Evolutionary conservation across 1,139 yeast species (phyloP).

Genomic region (Suhomyces guaymorum): DNA sequence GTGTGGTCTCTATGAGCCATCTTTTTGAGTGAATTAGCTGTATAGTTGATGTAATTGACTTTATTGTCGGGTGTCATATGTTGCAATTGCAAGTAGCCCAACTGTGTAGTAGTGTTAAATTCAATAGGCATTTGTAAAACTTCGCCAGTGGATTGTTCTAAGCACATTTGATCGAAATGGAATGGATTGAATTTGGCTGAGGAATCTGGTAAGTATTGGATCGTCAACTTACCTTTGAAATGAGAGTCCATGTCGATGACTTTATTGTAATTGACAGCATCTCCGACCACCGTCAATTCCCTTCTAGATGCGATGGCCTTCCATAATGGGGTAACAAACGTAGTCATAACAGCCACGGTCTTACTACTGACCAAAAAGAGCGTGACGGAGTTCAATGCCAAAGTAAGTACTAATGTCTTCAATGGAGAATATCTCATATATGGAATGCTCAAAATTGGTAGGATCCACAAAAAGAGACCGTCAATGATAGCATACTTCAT

Average conservation of each 20-base stretch:
- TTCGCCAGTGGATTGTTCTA: constrained; percentile 35
- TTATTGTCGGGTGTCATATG: constrained; percentile 58
- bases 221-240: constrained; percentile 81
- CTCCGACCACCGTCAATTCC: constrained; percentile 73
- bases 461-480: constrained; percentile 62
- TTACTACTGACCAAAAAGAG: constrained; percentile 44
- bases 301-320: constrained; percentile 46
- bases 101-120: constrained; percentile 75
- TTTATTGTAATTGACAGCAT: constrained; percentile 39
- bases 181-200: constrained; percentile 83
- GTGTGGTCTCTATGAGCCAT: constrained; percentile 45
- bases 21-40: constrained; percentile 54
- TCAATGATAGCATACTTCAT: constrained; percentile 75
- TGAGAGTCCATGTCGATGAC: constrained; percentile 67
- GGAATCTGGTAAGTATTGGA: constrained; percentile 88
- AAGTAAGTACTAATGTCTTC: constrained; percentile 47
- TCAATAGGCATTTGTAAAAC: constrained; percentile 63
- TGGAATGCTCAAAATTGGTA: constrained; percentile 78
- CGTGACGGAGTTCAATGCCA: constrained; percentile 38
- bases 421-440: constrained; percentile 62
- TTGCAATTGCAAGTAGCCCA: constrained; percentile 67
- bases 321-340: constrained; percentile 46
- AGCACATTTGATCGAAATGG: constrained; percentile 57
- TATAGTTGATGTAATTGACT: constrained; percentile 51
- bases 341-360: constrained; percentile 37